Evolutionary conservation across 2,329 filamentous ascomycete genomes (phyloP).

Genomic region (Sordariomycetes sp.): DNA sequence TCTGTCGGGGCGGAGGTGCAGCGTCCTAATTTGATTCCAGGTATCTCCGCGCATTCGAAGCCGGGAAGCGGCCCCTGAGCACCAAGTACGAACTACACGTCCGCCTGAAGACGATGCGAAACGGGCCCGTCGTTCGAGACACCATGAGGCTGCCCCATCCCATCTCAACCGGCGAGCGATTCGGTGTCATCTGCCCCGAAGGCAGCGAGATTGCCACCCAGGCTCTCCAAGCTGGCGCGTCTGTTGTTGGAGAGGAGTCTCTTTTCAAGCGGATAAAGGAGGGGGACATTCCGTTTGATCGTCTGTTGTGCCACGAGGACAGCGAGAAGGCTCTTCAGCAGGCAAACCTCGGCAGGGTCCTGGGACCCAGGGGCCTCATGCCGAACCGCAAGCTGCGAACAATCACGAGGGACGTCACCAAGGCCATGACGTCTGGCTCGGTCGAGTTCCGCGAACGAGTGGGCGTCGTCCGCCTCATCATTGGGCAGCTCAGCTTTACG

Average conservation of each 20-base stretch:
- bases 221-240: slow-evolving; percentile 68
- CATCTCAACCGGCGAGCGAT: slow-evolving; percentile 76
- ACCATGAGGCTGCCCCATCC: slow-evolving; percentile 81
- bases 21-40: not conserved
- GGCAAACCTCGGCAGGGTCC: slow-evolving; percentile 65
- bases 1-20: not conserved
- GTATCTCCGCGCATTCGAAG: slow-evolving; percentile 74
- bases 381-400: slow-evolving; percentile 81
- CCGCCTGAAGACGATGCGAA: slow-evolving; percentile 72
- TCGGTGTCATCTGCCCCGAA: slow-evolving; percentile 86
- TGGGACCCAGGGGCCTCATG: slow-evolving; percentile 90
- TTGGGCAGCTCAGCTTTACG: slow-evolving; percentile 83
- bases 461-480: slow-evolving; percentile 78
- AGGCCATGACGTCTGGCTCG: slow-evolving; percentile 68
- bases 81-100: slow-evolving; percentile 86
- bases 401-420: slow-evolving; percentile 68
- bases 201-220: slow-evolving; percentile 63
- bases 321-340: slow-evolving; percentile 72
- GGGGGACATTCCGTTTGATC: slow-evolving; percentile 77
- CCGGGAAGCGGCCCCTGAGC: slow-evolving; percentile 61
- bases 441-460: slow-evolving; percentile 78
- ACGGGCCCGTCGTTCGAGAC: slow-evolving; percentile 78
- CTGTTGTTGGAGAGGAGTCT: slow-evolving; percentile 73
- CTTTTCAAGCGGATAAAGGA: slow-evolving; percentile 68
- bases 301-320: slow-evolving; percentile 74